Conservation (phyloP, 129 eudicot genomes). For the Chrysanthemum seticuspe region DNA sequence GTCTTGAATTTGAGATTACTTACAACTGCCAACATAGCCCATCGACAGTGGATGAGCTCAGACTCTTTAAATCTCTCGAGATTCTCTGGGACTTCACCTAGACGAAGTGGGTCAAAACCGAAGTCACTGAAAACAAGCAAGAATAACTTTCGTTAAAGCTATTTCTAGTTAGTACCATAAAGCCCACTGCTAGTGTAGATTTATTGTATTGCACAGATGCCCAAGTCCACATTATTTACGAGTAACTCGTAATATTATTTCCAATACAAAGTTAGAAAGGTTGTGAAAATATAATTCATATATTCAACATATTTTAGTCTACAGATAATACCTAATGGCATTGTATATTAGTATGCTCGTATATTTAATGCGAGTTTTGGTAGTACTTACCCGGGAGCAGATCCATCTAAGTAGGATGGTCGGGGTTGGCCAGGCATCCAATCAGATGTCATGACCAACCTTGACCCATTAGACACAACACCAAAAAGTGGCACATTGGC, state of each 20-base stretch:
- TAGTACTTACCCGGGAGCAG: constrained; percentile 80
- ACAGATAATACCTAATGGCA: background rate
- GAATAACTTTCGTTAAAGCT: background rate
- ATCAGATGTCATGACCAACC: constrained; percentile 63
- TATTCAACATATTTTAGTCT: too few relatives aligned
- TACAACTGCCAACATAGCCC: constrained; percentile 99
- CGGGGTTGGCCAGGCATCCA: constrained; percentile 99
- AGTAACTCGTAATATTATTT: too few relatives aligned
- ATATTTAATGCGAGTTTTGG: too few relatives aligned
- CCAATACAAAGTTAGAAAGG: too few relatives aligned
- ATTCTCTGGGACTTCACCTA: constrained; percentile 90
- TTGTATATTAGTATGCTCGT: too few relatives aligned
- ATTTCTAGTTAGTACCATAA: background rate
- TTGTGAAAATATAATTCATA: too few relatives aligned
- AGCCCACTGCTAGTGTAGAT: too few relatives aligned
- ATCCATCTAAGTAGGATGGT: constrained; percentile 92
- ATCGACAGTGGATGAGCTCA: constrained; percentile 92
- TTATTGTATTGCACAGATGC: too few relatives aligned
- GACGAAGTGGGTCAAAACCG: constrained; percentile 94
- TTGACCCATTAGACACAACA: constrained; percentile 39
- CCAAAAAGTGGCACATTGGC: constrained; percentile 37
- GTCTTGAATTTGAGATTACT: constrained; percentile 21
- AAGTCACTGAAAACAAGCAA: constrained; percentile 58
- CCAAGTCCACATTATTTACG: too few relatives aligned
- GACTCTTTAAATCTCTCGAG: constrained; percentile 94